Evolutionary conservation across 805 yeast genomes (phyloP), one percentile per base, ranked within the genome.

Genomic region (Cyberlindnera suaveolens): DNA sequence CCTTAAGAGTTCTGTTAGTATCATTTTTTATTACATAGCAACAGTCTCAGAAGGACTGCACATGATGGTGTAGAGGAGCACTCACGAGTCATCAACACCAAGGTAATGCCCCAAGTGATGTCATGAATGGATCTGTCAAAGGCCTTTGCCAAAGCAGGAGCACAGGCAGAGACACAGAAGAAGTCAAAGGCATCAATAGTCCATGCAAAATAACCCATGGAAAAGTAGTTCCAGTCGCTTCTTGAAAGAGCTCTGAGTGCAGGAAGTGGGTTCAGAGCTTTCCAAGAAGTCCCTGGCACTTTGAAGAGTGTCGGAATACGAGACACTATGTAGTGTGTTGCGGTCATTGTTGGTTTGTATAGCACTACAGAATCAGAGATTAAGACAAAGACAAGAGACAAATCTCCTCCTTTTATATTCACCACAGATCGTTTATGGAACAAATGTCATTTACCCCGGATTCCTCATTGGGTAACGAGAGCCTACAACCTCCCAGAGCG

Each of bases 171-270:
- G 9, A 79, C 81, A 26, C 77, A 65, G 56, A 83, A 83, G 63
- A 79, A 83, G 53, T 82, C 89, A 60, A 82, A 74, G 3, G 87
- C 81, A 53, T 82, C 90, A 72, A 81, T 70, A 3, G 83, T 70
- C 89, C 90, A 83, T 30, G 80, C 84, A 30, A 65, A 58, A 51
- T 78, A 75, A 2, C 85, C 87, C 54, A 79, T 67, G 19, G 69
- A 53, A 54, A 82, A 80, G 46, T 74, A 75, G 46, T 71, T 68
- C 85, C 88, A 82, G 44, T 74, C 68, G 20, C 56, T 60, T 7
- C 57, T 47, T 7, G 61, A 58, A 48, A 74, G 57, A 39, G 63
- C 61, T 13, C 53, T 57, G 26, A 74, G 56, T 1, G 67, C 68
- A 11, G 68, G 67, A 27, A 74, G 53, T 2, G 80, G 80, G 54